Evolutionary conservation across 805 yeast genomes (phyloP).

Genomic region (Kuraishia cidri): DNA sequence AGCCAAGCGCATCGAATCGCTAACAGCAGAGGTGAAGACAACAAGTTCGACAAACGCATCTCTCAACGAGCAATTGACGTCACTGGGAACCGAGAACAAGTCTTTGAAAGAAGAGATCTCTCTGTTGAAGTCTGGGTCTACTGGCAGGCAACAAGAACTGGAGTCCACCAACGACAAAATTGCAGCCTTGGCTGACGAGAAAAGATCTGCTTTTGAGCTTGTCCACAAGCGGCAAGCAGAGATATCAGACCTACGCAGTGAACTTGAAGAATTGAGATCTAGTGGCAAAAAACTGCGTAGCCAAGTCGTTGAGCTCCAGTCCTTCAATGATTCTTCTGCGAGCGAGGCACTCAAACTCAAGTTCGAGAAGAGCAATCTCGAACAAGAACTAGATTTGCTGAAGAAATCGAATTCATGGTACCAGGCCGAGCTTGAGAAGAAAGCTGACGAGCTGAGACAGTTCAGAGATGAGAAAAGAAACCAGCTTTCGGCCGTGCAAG

Average conservation of each 20-base stretch:
- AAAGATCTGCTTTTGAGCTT: conserved; percentile 21
- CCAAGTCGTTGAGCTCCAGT: conserved; percentile 24
- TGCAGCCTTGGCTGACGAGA: conserved; percentile 13
- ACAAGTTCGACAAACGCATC: conserved; percentile 12
- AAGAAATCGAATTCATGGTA: conserved; percentile 23
- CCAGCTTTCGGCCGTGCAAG: conserved; percentile 19
- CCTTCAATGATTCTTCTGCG: conserved; percentile 11
- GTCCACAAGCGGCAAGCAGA: conserved; percentile 26
- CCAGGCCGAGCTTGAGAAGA: conserved; percentile 21
- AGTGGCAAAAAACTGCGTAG: conserved; percentile 31
- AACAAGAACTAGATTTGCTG: conserved; percentile 19
- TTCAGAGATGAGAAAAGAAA: conserved; percentile 18
- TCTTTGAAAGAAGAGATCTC: conserved; percentile 8
- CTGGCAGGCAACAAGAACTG: conserved; percentile 1
- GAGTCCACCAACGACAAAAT: conserved; percentile 2
- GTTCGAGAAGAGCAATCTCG: conserved; percentile 15
- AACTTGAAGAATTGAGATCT: conserved; percentile 27
- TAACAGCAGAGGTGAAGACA: conserved; percentile 18
- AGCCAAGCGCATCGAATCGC: conserved; percentile 18
- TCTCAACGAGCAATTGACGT: conserved; percentile 11
- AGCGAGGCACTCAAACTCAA: conserved; percentile 15
- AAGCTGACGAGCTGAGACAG: conserved; percentile 15
- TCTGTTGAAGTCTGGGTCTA: conserved; percentile 5
- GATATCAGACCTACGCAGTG: conserved; percentile 24
- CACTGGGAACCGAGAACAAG: conserved; percentile 11